Conservation (phyloP, 2,329 filamentous ascomycete genomes). For the Fusarium subglutinans region DNA sequence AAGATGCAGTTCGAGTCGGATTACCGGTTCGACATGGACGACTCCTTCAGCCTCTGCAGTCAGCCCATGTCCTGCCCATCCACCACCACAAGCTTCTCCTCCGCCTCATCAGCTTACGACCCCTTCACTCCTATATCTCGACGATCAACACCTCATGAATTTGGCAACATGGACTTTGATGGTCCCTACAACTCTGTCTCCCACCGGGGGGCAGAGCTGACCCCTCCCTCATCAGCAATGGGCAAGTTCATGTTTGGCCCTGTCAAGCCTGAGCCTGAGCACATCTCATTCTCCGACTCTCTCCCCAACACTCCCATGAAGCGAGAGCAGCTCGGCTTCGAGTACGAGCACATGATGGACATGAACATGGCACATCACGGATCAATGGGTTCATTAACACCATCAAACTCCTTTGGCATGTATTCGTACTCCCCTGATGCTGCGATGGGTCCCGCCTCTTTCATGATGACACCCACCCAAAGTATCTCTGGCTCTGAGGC, state of each 20-base stretch:
- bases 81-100: slow-evolving; percentile 51
- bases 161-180: slow-evolving; percentile 51
- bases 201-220: slow-evolving; percentile 46
- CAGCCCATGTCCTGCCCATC: slow-evolving; percentile 50
- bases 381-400: slow-evolving; percentile 51
- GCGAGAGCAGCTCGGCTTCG: slow-evolving; percentile 48
- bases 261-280: slow-evolving; percentile 49
- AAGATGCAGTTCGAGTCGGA: slow-evolving; percentile 53
- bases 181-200: slow-evolving; percentile 41
- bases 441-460: slow-evolving; percentile 46
- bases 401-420: slow-evolving; percentile 39
- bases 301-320: slow-evolving; percentile 52
- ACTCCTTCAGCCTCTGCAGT: slow-evolving; percentile 51
- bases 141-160: slow-evolving; percentile 54
- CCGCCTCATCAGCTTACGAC: slow-evolving; percentile 53
- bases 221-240: slow-evolving; percentile 48
- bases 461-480: slow-evolving; percentile 54
- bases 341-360: slow-evolving; percentile 53
- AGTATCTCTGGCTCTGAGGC: slow-evolving; percentile 53
- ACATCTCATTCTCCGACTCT: slow-evolving; percentile 44
- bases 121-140: slow-evolving; percentile 57
- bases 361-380: slow-evolving; percentile 48
- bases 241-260: slow-evolving; percentile 49
- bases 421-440: slow-evolving; percentile 46
- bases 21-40: slow-evolving; percentile 53